Evolutionary conservation across 202 grass and related monocot species (phyloP).

Genomic region (Schoenoplectus triqueter): DNA sequence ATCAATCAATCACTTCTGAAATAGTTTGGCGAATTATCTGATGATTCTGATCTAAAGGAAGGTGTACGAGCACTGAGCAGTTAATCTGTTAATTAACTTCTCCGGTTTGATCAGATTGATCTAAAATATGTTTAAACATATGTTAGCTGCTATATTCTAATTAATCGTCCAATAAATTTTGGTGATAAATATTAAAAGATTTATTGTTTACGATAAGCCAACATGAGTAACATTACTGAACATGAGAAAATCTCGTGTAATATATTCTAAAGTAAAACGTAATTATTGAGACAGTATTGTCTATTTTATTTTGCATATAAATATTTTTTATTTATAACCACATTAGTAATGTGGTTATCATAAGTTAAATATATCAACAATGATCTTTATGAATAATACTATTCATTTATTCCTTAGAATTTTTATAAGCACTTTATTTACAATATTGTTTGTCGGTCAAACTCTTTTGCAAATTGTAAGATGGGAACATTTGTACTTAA

Average conservation of each 20-base stretch:
- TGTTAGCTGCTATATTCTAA: too few species aligned
- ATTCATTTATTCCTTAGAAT: neutral
- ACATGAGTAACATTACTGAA: neutral
- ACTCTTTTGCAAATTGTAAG: too few species aligned
- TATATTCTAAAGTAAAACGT: neutral
- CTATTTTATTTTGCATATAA: neutral
- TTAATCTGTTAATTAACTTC: too few species aligned
- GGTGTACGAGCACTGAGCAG: too few species aligned
- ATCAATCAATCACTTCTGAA: too few species aligned
- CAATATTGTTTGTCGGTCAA: neutral
- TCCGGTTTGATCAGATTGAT: too few species aligned
- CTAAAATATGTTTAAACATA: too few species aligned
- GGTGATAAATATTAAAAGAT: neutral
- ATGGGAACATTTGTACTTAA: too few species aligned
- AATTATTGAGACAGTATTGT: neutral
- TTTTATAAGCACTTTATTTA: neutral
- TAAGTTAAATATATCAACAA: too few species aligned
- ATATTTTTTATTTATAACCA: neutral
- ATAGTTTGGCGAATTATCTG: too few species aligned
- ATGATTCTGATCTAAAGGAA: too few species aligned
- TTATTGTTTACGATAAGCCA: neutral
- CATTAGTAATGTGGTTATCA: neutral
- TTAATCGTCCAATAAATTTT: neutral
- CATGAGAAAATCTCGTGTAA: neutral
- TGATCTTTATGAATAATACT: neutral